phyloP scores from a whole-genome alignment of 2,329 filamentous ascomycete genomes.

The Chalara sp. region DNA sequence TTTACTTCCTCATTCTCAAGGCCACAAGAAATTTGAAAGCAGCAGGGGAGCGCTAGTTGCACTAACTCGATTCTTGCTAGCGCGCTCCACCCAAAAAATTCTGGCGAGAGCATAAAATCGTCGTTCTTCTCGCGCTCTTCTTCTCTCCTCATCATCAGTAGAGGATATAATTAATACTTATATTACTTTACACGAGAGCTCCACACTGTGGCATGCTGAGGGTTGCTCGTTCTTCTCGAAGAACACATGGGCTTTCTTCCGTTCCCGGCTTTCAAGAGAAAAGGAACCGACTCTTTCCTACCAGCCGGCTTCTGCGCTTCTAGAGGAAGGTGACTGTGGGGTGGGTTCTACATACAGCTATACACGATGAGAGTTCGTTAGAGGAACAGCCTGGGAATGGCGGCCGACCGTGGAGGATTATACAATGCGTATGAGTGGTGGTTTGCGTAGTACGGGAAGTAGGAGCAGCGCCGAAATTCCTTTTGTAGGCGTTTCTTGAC shows the following conservation, averaged over 20 bases:
- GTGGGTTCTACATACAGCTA: constrained; percentile 30
- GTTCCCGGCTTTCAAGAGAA: constrained; percentile 36
- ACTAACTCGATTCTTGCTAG: background rate
- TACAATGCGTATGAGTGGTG: too few relatives aligned
- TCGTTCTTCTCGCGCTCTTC: constrained; percentile 6
- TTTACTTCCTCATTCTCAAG: too few relatives aligned
- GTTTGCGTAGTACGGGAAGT: too few relatives aligned
- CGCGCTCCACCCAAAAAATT: background rate
- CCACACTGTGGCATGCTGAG: constrained; percentile 35
- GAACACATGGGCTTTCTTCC: constrained; percentile 30
- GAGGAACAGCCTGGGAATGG: too few relatives aligned
- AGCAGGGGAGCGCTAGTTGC: too few relatives aligned
- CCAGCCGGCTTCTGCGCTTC: constrained; percentile 30
- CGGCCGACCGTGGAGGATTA: too few relatives aligned
- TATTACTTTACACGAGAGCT: constrained; percentile 30
- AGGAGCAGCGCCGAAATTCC: too few relatives aligned
- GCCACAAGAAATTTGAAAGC: too few relatives aligned
- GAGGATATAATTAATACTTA: constrained; percentile 31
- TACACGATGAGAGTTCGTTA: background rate
- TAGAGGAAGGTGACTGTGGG: constrained; percentile 36
- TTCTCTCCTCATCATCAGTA: constrained; percentile 28
- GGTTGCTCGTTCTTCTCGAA: constrained; percentile 23
- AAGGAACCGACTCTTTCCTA: constrained; percentile 36
- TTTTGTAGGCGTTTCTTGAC: too few relatives aligned
- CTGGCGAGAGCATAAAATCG: constrained; percentile 8